Conservation (phyloP, 139 green algal species). For the Chlamydomonas applanata region DNA sequence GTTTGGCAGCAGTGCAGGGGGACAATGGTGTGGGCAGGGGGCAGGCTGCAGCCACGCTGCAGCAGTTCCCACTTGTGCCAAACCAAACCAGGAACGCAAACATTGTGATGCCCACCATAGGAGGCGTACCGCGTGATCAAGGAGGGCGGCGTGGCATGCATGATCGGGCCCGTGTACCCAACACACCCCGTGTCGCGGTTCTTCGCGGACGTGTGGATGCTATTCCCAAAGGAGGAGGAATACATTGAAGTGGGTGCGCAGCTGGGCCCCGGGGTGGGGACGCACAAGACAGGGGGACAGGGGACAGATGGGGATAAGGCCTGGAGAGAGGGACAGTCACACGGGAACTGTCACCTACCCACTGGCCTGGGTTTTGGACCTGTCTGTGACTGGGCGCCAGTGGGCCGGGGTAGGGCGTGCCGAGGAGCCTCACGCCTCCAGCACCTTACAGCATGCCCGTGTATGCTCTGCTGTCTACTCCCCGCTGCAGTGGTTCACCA, state of each 20-base stretch:
- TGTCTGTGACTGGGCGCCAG: not conserved
- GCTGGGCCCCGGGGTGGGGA: too few relatives aligned
- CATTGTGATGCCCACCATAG: too few relatives aligned
- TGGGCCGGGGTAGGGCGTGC: not conserved
- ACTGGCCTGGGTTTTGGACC: too few relatives aligned
- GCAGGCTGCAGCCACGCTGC: too few relatives aligned
- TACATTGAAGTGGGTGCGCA: constrained; percentile 74
- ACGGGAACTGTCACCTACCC: too few relatives aligned
- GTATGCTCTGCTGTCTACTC: not conserved
- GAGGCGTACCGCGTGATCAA: constrained; percentile 93
- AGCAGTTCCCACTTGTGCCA: too few relatives aligned
- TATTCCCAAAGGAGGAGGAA: constrained; percentile 94
- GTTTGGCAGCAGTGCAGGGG: too few relatives aligned
- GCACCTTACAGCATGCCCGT: not conserved
- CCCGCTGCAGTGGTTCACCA: constrained; percentile 82
- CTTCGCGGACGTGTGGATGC: constrained; percentile 94
- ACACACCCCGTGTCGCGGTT: constrained; percentile 64
- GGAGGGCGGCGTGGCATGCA: constrained; percentile 82
- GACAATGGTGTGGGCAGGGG: too few relatives aligned
- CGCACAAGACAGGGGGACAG: too few relatives aligned
- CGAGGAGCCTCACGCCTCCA: not conserved
- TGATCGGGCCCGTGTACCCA: constrained; percentile 93
- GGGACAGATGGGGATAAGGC: too few relatives aligned
- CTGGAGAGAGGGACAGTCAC: too few relatives aligned
- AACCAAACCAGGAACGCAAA: too few relatives aligned